These are phyloP conservation scores for Macrophomina tecta DNA, from an alignment of 2,329 filamentous ascomycete species.

Conservation along the genomic window DNA sequence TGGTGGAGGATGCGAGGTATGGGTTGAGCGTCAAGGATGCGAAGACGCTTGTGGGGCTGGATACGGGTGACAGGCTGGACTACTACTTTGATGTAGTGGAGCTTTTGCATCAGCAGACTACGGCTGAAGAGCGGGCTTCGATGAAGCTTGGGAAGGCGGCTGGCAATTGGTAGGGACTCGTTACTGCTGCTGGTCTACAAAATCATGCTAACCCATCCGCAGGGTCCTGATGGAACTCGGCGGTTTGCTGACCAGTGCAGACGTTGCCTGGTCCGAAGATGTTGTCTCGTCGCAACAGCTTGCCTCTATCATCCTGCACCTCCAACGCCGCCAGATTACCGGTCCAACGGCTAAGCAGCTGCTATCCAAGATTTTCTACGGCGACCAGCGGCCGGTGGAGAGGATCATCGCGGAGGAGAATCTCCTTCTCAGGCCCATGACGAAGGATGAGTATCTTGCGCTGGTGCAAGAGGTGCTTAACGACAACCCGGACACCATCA, in stretches of 20 bases:
- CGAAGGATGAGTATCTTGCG: conserved; percentile 60
- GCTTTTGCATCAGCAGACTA: conserved; percentile 34
- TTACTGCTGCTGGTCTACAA: not conserved
- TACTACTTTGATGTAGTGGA: conserved; percentile 75
- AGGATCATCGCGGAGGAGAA: conserved; percentile 64
- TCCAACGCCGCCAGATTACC: conserved; percentile 54
- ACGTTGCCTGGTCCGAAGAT: conserved; percentile 49
- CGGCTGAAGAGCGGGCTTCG: conserved; percentile 38
- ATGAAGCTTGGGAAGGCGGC: conserved; percentile 52
- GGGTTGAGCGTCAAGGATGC: conserved; percentile 82
- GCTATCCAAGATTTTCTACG: conserved; percentile 61
- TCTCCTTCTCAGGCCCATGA: conserved; percentile 61
- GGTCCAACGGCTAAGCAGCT: conserved; percentile 66
- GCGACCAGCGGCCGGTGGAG: conserved; percentile 55
- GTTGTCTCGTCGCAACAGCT: conserved; percentile 49
- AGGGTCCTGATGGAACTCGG: conserved; percentile 60
- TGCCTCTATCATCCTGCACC: conserved; percentile 50
- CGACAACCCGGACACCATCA: conserved; percentile 63
- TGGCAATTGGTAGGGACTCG: conserved; percentile 61
- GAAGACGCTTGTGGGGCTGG: conserved; percentile 75
- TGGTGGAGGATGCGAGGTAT: conserved; percentile 64
- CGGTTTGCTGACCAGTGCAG: conserved; percentile 49
- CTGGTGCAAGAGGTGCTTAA: conserved; percentile 61
- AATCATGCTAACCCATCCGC: not conserved
- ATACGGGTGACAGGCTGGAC: conserved; percentile 79